Base-by-base conservation (phyloP, 1,284 basidiomycete species). In the Flammula alnicola region DNA sequence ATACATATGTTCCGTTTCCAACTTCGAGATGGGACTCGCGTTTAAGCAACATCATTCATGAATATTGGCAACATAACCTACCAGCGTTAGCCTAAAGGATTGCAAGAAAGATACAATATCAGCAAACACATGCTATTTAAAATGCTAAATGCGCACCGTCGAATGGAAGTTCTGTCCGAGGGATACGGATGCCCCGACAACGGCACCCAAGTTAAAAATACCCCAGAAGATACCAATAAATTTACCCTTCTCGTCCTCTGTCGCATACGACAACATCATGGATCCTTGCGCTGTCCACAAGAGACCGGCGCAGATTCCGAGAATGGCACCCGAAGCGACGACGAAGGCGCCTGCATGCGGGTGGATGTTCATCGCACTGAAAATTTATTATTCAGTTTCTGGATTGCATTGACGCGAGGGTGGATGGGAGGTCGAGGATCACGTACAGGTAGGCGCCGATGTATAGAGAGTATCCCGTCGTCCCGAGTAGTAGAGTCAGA, bases 271-370 rank as follows among this genome's bases (percentile, higher is more conserved):
- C 61, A 95, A 74, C 85, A 93, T 93, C 54, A 93, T 72, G 4
- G 83, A 84, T 14, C 91, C 91, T 62, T 94, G 92, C 1, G 88
- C 88, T 0, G 88, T 86, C 91, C 91, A 93, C n/a, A 95, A 74
- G 20, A 94, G 65, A 38, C 88, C 89, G 10, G 93, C 93, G 61
- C 89, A 93, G 44, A 93, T 62, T 37, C 93, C 93, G 12, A 95
- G 83, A 50, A 94, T 72, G 23, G 89, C 89, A 26, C 92, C 93
- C 0, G 90, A 78, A 23, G 77, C 81, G 56, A 94, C 85, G 45
- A 89, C 85, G 59, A 91, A 92, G 20, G 72, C 72, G 38, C 76
- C 75, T 8, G 81, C 78, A 40, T 73, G 63, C 6, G 76, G 70
- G 58, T 88, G 85, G 42, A 89, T 85, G 59, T 90, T 89, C 57